A percentile compares a stretch with the other conserved stretches of the same genome.
Conservation (phyloP, 441 rosid species). For the Populus hybrid region DNA sequence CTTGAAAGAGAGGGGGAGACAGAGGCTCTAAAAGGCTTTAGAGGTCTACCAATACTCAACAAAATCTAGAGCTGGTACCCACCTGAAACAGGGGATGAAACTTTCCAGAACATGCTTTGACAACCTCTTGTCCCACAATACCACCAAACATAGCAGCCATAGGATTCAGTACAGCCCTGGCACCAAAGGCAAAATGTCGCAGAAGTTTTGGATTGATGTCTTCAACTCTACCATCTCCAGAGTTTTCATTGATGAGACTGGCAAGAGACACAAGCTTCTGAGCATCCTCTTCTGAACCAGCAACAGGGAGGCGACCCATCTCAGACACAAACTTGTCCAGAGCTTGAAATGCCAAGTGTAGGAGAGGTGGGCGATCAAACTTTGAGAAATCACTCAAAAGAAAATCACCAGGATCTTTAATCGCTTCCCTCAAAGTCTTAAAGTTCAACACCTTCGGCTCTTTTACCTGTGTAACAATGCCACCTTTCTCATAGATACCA, state of each 20-base stretch:
- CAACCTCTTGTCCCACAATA: slow-evolving; percentile 92
- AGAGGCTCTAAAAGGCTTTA: not conserved
- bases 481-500: slow-evolving; percentile 71
- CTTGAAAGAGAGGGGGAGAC: no score
- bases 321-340: slow-evolving; percentile 66
- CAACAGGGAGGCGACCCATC: slow-evolving; percentile 66
- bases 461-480: slow-evolving; percentile 92
- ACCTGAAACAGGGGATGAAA: slow-evolving; percentile 95
- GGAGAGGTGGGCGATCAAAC: slow-evolving; percentile 82
- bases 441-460: slow-evolving; percentile 74
- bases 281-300: slow-evolving; percentile 89
- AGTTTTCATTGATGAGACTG: slow-evolving; percentile 46
- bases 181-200: slow-evolving; percentile 78
- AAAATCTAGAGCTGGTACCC: not conserved
- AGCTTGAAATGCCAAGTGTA: slow-evolving; percentile 89
- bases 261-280: slow-evolving; percentile 61
- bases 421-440: slow-evolving; percentile 74
- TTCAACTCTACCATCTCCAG: slow-evolving; percentile 59
- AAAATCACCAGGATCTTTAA: slow-evolving; percentile 84
- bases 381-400: slow-evolving; percentile 86
- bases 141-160: slow-evolving; percentile 99
- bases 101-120: slow-evolving; percentile 94
- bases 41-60: not conserved
- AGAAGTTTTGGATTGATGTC: slow-evolving; percentile 65
- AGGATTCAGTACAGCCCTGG: slow-evolving; percentile 86